Evolutionary conservation across 768 basidiomycete genomes (phyloP).

Genomic region (Phaeotremella fagi): DNA sequence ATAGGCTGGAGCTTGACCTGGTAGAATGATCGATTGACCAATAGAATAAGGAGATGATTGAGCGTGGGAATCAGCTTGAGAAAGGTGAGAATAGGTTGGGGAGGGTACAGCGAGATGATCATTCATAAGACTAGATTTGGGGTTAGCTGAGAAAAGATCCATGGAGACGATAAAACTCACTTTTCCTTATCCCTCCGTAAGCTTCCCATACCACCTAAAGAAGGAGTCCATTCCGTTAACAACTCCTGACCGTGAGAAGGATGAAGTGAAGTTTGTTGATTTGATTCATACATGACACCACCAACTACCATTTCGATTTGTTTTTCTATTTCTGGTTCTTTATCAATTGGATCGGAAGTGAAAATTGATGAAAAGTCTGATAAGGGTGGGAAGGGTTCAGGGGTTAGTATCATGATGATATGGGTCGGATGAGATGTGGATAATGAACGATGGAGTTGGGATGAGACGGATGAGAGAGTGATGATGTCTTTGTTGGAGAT

Average conservation of each 20-base stretch:
- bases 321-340: background rate
- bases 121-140: background rate
- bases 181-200: constrained; percentile 11
- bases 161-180: background rate
- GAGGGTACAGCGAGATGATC: constrained; percentile 9
- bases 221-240: constrained; percentile 27
- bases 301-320: constrained; percentile 13
- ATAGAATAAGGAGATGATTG: constrained; percentile 19
- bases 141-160: background rate
- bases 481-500: background rate
- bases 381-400: background rate
- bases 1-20: constrained; percentile 10
- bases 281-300: constrained; percentile 23
- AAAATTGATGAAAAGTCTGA: background rate
- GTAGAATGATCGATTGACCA: constrained; percentile 11
- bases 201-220: constrained; percentile 9
- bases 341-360: too few species aligned
- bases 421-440: too few species aligned
- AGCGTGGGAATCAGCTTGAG: constrained; percentile 9
- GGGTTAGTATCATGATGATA: background rate
- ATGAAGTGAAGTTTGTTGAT: constrained; percentile 4
- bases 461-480: too few species aligned
- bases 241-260: constrained; percentile 19
- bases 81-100: constrained; percentile 27
- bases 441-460: too few species aligned